Conservation (phyloP, 176 grass and related monocot genomes). For the maize (Zea mays) region Zm-B73-REFERENCE-NAM-5.0 NC_050097.1:234100501-234101000, state of each 20-base stretch:
- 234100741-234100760: not conserved
- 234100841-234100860: slow-evolving; percentile 23
- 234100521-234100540: not conserved
- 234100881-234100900: slow-evolving; percentile 21
- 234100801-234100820: not conserved
- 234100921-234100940: slow-evolving; percentile 22
- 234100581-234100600: slow-evolving; percentile 27
- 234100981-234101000: too few species aligned
- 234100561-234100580: slow-evolving; percentile 14
- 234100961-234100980: too few species aligned
- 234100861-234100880: not conserved
- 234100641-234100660: not conserved
- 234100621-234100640: slow-evolving; percentile 27
- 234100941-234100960: slow-evolving; percentile 27
- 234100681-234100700: slow-evolving; percentile 36
- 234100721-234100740: slow-evolving; percentile 31
- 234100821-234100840: slow-evolving; percentile 23
- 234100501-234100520: not conserved
- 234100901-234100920: slow-evolving; percentile 5
- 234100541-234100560: not conserved
- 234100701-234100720: slow-evolving; percentile 11
- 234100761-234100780: not conserved
- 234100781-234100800: slow-evolving; percentile 22
- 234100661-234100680: not conserved
- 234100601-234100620: slow-evolving; percentile 32